A percentile compares a stretch with the other conserved stretches of the same genome.
phyloP scores from a whole-genome alignment of 352 stramenopile species.

The Detonula confervacea region DNA sequence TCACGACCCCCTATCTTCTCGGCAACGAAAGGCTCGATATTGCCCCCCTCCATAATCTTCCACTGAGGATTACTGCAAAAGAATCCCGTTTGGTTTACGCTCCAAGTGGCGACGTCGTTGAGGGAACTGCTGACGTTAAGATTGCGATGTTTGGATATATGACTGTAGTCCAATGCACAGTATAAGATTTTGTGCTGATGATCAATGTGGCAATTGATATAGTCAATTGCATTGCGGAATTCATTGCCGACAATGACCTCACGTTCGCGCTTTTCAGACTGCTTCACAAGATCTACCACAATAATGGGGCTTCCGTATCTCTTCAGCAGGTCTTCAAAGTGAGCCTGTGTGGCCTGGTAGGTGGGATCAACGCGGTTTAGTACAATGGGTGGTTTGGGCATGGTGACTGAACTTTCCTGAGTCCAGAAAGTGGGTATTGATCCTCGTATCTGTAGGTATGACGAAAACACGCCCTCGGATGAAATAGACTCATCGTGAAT shows the following conservation, averaged over 20 bases:
- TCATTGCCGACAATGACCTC: slow-evolving; percentile 98
- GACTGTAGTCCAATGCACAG: slow-evolving; percentile 95
- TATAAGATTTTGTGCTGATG: slow-evolving; percentile 94
- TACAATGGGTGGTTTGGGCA: slow-evolving; percentile 97
- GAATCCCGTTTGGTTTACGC: slow-evolving; percentile 96
- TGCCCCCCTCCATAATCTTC: slow-evolving; percentile 81
- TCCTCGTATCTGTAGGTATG: slow-evolving; percentile 97
- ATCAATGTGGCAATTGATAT: slow-evolving; percentile 94
- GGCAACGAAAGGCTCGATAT: slow-evolving; percentile 72
- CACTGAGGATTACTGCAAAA: slow-evolving; percentile 91
- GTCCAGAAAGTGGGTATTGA: slow-evolving; percentile 99
- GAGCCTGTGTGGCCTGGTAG: slow-evolving; percentile 92
- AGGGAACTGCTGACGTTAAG: slow-evolving; percentile 92
- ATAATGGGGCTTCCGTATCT: slow-evolving; percentile 97
- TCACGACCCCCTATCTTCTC: no score
- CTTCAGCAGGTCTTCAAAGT: slow-evolving; percentile 92
- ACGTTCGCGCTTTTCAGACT: slow-evolving; percentile 94
- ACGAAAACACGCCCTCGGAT: slow-evolving; percentile 92
- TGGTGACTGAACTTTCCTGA: slow-evolving; percentile 96
- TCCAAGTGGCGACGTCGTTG: slow-evolving; percentile 95
- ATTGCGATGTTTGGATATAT: slow-evolving; percentile 92
- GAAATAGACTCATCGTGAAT: slow-evolving; percentile 83
- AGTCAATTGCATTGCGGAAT: slow-evolving; percentile 96
- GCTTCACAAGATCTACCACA: slow-evolving; percentile 98
- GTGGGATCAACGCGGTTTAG: slow-evolving; percentile 96